Conservation (phyloP, 2,329 filamentous ascomycete species). For the Cladosporium oxysporum region DNA sequence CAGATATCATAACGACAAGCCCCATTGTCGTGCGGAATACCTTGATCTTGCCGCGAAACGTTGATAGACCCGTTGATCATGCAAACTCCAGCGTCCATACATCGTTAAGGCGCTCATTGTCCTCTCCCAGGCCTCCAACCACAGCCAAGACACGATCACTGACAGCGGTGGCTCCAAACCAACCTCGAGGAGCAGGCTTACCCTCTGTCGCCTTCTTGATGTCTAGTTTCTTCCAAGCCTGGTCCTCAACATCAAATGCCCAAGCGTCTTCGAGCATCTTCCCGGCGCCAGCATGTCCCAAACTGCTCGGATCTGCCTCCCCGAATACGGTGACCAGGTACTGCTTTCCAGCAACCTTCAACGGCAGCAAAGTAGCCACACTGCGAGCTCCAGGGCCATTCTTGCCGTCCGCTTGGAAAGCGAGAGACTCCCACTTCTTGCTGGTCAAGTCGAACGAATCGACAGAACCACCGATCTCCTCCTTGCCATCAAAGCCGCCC, state of each 20-base stretch:
- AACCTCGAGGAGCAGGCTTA: slow-evolving; percentile 49
- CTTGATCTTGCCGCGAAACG: not conserved
- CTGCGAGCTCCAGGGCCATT: slow-evolving; percentile 52
- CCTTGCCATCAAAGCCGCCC: slow-evolving; percentile 74
- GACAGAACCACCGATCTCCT: slow-evolving; percentile 69
- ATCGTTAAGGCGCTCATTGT: slow-evolving; percentile 55
- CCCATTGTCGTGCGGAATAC: too few species aligned
- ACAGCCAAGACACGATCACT: slow-evolving; percentile 38
- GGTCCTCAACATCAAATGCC: slow-evolving; percentile 44
- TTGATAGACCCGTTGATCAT: too few species aligned
- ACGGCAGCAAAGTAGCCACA: slow-evolving; percentile 49
- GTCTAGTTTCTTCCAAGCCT: slow-evolving; percentile 40
- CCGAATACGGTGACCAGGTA: slow-evolving; percentile 56
- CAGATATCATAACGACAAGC: too few species aligned
- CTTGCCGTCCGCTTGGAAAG: slow-evolving; percentile 46
- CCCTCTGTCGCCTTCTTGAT: slow-evolving; percentile 24
- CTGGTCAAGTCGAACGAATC: slow-evolving; percentile 57
- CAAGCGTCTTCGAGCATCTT: slow-evolving; percentile 58
- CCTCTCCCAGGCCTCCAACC: slow-evolving; percentile 54
- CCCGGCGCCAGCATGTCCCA: slow-evolving; percentile 57
- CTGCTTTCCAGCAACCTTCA: slow-evolving; percentile 40
- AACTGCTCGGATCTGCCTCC: slow-evolving; percentile 54
- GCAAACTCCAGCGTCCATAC: slow-evolving; percentile 47
- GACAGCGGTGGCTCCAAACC: slow-evolving; percentile 56
- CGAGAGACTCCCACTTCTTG: slow-evolving; percentile 45